Percentiles rank a stretch among this genome's conserved stretches.
phyloP scores from a whole-genome alignment of 148 eudicot species.

The Tetragonia tetragonoides region DNA sequence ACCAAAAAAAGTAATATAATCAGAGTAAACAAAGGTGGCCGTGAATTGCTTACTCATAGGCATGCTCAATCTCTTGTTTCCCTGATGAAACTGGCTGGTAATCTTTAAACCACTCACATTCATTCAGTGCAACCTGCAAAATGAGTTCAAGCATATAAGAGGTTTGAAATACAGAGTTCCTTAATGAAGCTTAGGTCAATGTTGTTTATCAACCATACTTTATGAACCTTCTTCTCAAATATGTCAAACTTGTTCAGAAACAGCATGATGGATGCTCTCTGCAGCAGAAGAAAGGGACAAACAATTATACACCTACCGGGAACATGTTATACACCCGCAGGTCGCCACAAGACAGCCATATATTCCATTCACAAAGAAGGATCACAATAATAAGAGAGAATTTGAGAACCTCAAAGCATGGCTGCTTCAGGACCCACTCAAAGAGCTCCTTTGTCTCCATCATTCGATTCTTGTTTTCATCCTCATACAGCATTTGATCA shows the following conservation, averaged over 20 bases:
- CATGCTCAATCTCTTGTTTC: conserved; percentile 92
- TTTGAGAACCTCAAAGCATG: conserved; percentile 80
- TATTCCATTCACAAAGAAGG: not conserved
- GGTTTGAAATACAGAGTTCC: not conserved
- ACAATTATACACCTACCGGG: conserved; percentile 4
- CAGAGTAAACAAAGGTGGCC: not conserved
- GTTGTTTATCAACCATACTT: conserved; percentile 47
- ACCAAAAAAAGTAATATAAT: not conserved
- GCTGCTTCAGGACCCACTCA: conserved; percentile 97
- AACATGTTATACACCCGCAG: conserved; percentile 6
- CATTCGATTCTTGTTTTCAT: conserved; percentile 83
- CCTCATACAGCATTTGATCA: conserved; percentile 88
- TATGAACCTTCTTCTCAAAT: conserved; percentile 87
- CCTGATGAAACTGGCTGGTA: conserved; percentile 83
- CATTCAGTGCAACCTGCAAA: conserved; percentile 72
- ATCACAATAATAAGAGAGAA: not conserved
- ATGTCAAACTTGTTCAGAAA: conserved; percentile 94
- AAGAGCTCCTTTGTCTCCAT: conserved; percentile 92
- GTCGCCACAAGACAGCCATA: not conserved
- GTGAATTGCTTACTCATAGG: conserved; percentile 78
- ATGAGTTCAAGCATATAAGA: conserved; percentile 20
- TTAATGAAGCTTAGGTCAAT: not conserved
- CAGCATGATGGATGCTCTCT: conserved; percentile 96
- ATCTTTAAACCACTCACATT: conserved; percentile 94
- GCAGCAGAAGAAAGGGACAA: conserved; percentile 38